These are phyloP conservation scores for Aspergillus terreus DNA, from an alignment of 2,329 filamentous ascomycete genomes.

Conservation along the genomic window DNA sequence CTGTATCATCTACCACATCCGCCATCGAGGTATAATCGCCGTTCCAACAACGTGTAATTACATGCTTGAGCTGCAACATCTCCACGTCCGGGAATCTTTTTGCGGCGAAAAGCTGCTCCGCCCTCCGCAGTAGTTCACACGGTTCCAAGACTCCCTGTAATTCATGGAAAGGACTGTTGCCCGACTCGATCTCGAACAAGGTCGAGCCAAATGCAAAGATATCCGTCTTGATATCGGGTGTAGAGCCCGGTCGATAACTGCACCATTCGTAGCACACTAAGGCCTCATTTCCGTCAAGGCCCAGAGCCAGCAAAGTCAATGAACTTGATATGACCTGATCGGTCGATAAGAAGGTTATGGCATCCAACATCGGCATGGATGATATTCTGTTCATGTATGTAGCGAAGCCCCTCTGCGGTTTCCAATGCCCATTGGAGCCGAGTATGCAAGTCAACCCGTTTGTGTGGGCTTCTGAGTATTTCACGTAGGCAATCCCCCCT, in stretches of 20 bases:
- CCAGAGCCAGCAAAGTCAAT: slow-evolving; percentile 17
- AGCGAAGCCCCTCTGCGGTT: slow-evolving; percentile 12
- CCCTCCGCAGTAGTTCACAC: neutral
- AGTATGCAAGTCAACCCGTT: neutral
- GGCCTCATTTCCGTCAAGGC: slow-evolving; percentile 12
- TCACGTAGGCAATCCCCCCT: neutral
- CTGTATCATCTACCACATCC: too few species aligned
- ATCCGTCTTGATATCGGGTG: slow-evolving; percentile 11
- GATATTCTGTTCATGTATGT: slow-evolving; percentile 12
- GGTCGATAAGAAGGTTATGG: slow-evolving; percentile 14
- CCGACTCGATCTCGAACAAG: slow-evolving; percentile 15
- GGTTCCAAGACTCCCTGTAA: neutral
- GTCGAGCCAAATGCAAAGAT: slow-evolving; percentile 18
- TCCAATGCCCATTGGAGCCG: slow-evolving; percentile 9
- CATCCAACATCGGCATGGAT: slow-evolving; percentile 16
- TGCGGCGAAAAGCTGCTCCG: too few species aligned
- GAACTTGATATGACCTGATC: slow-evolving; percentile 11
- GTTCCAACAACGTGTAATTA: too few species aligned
- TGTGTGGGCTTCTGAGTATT: neutral
- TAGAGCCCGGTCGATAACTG: slow-evolving; percentile 9
- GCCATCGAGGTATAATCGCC: too few species aligned
- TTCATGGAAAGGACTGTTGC: neutral
- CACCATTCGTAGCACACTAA: slow-evolving; percentile 17
- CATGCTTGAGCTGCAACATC: too few species aligned
- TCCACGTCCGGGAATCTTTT: too few species aligned